Conservation (phyloP, 129 eudicot genomes). For the Flaveria brownii region DNA sequence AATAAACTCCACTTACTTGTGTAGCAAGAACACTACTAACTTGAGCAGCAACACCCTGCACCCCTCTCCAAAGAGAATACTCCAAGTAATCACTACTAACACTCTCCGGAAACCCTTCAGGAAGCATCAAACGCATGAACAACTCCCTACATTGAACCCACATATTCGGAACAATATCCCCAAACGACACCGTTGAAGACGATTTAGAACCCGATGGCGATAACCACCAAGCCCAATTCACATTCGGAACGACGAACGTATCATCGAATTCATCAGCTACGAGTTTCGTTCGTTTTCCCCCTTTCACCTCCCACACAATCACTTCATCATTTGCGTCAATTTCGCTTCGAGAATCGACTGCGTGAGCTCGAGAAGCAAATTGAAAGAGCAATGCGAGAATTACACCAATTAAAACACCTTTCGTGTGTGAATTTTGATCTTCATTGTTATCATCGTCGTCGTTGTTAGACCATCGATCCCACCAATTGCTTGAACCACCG, state of each 20-base stretch:
- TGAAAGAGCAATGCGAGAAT: conserved; percentile 30
- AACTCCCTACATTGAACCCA: conserved; percentile 63
- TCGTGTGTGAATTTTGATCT: conserved; percentile 23
- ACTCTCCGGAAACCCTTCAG: conserved; percentile 90
- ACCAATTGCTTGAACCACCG: conserved; percentile 34
- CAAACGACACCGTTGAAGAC: conserved; percentile 21
- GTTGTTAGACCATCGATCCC: conserved; percentile 31
- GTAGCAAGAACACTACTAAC: conserved; percentile 94
- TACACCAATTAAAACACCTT: conserved; percentile 6
- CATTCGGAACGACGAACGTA: conserved; percentile 56
- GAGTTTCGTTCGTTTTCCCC: conserved; percentile 62
- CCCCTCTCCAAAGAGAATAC: conserved; percentile 95
- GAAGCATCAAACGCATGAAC: conserved; percentile 68
- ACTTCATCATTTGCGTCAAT: conserved; percentile 21
- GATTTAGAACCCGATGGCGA: not conserved
- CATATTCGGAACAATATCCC: conserved; percentile 33
- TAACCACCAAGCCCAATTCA: conserved; percentile 34
- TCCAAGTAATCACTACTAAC: conserved; percentile 94
- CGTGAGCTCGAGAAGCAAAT: conserved; percentile 45
- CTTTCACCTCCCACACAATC: conserved; percentile 65
- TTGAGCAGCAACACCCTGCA: conserved; percentile 95
- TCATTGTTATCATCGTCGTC: conserved; percentile 26
- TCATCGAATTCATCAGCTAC: conserved; percentile 54
- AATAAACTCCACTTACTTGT: conserved; percentile 46
- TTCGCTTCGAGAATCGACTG: conserved; percentile 22